phyloP scores from a whole-genome alignment of 2,329 filamentous ascomycete species.

The Epichloe brachyelytri region DNA sequence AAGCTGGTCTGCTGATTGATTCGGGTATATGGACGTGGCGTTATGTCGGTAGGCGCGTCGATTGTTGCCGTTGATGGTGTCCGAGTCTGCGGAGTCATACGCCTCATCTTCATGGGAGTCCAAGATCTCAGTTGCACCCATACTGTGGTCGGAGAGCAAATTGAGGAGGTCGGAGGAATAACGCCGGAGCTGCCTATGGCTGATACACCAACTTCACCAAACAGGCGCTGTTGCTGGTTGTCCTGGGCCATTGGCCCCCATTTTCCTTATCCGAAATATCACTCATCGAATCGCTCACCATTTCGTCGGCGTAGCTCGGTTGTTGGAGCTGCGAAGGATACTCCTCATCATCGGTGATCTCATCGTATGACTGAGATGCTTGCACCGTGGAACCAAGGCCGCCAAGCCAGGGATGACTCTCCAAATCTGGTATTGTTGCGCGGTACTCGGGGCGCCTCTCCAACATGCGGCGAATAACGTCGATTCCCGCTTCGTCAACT shows the following conservation, averaged over 20 bases:
- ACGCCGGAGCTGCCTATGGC: slow-evolving; percentile 40
- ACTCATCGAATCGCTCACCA: slow-evolving; percentile 29
- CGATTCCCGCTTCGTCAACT: slow-evolving; percentile 55
- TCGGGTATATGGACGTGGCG: slow-evolving; percentile 26
- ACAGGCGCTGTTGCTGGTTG: slow-evolving; percentile 29
- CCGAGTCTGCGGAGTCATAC: slow-evolving; percentile 32
- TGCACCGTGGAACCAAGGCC: slow-evolving; percentile 17
- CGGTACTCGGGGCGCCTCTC: slow-evolving; percentile 67
- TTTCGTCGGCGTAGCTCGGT: slow-evolving; percentile 21
- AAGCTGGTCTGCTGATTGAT: slow-evolving; percentile 35
- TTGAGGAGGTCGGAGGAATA: slow-evolving; percentile 35
- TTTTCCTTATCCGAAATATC: slow-evolving; percentile 77
- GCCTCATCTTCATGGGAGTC: slow-evolving; percentile 29
- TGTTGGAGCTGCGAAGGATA: slow-evolving; percentile 44
- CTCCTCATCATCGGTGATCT: slow-evolving; percentile 47
- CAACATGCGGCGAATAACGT: slow-evolving; percentile 69
- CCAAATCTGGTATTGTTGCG: slow-evolving; percentile 58
- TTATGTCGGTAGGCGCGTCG: slow-evolving; percentile 13
- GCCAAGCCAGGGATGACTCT: slow-evolving; percentile 61
- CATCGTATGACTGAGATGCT: slow-evolving; percentile 41
- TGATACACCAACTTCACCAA: slow-evolving; percentile 42
- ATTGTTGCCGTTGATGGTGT: slow-evolving; percentile 15
- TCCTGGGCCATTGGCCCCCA: slow-evolving; percentile 49
- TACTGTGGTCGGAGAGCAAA: slow-evolving; percentile 28
- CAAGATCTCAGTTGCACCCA: slow-evolving; percentile 27